These are phyloP conservation scores for Tillandsia fasciculata DNA, from an alignment of 176 grass and related monocot species.

Conservation along the genomic window DNA sequence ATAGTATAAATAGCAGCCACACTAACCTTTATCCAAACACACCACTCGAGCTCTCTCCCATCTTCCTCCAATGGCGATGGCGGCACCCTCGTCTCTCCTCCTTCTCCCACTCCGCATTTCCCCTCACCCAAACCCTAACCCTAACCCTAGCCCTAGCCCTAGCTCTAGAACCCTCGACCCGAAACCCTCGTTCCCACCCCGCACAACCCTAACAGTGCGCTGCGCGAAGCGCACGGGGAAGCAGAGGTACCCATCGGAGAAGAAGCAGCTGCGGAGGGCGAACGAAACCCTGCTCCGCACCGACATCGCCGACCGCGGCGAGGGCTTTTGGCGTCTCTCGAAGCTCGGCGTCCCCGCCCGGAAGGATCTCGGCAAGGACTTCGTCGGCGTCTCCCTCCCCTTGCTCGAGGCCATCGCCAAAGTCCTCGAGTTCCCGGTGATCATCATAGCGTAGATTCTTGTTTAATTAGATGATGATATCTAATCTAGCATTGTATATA, in stretches of 20 bases:
- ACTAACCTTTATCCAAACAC: too few species aligned
- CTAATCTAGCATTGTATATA: too few species aligned
- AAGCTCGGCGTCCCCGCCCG: constrained; percentile 66
- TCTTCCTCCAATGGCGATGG: constrained; percentile 30
- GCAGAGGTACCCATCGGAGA: constrained; percentile 91
- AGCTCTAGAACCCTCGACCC: constrained; percentile 1
- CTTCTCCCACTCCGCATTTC: constrained; percentile 14
- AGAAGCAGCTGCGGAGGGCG: constrained; percentile 49
- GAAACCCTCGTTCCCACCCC: constrained; percentile 7
- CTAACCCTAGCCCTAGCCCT: constrained; percentile 1
- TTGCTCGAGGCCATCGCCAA: constrained; percentile 89
- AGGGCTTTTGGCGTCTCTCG: constrained; percentile 72
- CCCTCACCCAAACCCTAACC: background rate
- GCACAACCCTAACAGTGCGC: constrained; percentile 20
- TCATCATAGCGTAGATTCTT: background rate
- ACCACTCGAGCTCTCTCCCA: too few species aligned
- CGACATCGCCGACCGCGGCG: constrained; percentile 31
- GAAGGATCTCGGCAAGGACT: constrained; percentile 90
- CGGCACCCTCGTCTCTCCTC: constrained; percentile 6
- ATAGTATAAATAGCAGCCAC: too few species aligned
- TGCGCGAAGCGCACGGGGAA: constrained; percentile 79
- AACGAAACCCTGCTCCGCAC: constrained; percentile 24
- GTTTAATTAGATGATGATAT: too few species aligned
- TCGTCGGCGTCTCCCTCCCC: constrained; percentile 49
- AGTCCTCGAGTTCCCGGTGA: constrained; percentile 81